Evolutionary conservation across 371 early-diverging fungal genomes (phyloP).

Genomic region (Basidiobolus meristosporus): DNA sequence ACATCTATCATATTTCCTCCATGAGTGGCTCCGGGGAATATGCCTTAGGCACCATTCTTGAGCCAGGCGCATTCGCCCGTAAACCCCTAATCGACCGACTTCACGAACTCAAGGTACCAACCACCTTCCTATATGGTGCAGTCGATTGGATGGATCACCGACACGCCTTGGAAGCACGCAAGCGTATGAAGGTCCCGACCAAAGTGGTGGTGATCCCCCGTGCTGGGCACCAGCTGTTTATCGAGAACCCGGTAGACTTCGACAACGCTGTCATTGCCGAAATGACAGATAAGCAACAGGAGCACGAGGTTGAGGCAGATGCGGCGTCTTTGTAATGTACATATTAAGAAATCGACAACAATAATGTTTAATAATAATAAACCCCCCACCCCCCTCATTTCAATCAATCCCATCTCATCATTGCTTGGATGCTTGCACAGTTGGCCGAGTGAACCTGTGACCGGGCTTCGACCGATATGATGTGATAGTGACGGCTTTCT

Average conservation of each 20-base stretch:
- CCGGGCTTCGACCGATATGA: too few species aligned
- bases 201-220: conserved; percentile 21
- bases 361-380: too few species aligned
- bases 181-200: conserved; percentile 27
- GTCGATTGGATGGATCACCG: conserved; percentile 84
- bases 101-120: conserved; percentile 45
- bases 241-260: conserved; percentile 67
- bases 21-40: conserved; percentile 60
- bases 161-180: conserved; percentile 39
- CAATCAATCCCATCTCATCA: too few species aligned
- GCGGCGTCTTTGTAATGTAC: too few species aligned
- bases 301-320: too few species aligned
- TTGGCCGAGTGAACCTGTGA: too few species aligned
- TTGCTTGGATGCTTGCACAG: too few species aligned
- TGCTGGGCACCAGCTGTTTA: conserved; percentile 75
- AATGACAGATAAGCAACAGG: too few species aligned
- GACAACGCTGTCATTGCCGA: conserved; percentile 21
- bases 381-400: too few species aligned
- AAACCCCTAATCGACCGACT: conserved; percentile 53
- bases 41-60: conserved; percentile 50
- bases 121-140: conserved; percentile 42
- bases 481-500: too few species aligned
- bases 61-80: conserved; percentile 69
- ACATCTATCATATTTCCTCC: conserved; percentile 55
- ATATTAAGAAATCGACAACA: too few species aligned